phyloP scores from a whole-genome alignment of 306 rosid species.

The Cucumis cinereus region DNA sequence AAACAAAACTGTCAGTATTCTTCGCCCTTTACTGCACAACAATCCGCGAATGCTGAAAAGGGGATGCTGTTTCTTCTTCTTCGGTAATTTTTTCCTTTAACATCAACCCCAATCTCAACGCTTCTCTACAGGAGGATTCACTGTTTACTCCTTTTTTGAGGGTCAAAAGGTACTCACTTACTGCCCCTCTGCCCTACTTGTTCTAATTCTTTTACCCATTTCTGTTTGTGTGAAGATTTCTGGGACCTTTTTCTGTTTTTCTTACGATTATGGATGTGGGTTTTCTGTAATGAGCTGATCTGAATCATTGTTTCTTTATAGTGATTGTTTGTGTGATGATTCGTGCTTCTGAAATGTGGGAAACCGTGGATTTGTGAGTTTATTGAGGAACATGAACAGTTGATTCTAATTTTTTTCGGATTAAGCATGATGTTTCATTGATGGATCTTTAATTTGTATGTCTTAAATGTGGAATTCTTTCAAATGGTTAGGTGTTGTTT shows the following conservation, averaged over 20 bases:
- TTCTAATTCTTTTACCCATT: background rate
- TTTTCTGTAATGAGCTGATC: background rate
- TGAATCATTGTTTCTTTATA: background rate
- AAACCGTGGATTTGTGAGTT: background rate
- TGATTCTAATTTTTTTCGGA: background rate
- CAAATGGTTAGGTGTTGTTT: background rate
- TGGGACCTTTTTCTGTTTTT: background rate
- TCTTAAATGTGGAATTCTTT: background rate
- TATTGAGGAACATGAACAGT: background rate
- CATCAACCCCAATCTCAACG: background rate
- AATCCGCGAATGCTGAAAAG: background rate
- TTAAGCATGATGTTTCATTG: background rate
- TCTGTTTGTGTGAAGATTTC: background rate
- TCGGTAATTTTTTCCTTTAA: background rate
- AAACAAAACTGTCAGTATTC: background rate
- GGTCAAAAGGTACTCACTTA: background rate
- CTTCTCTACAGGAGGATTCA: background rate
- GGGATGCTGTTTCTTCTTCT: slow-evolving; percentile 1
- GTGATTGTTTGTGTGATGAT: background rate
- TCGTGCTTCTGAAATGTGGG: background rate
- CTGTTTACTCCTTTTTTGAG: background rate
- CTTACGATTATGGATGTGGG: background rate
- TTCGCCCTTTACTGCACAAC: background rate
- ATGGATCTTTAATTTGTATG: background rate
- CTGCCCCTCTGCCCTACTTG: background rate